Evolutionary conservation across 176 grass and related monocot species (phyloP), one percentile per base, ranked within the genome.

Genomic region (Aegilops umbellulata): DNA sequence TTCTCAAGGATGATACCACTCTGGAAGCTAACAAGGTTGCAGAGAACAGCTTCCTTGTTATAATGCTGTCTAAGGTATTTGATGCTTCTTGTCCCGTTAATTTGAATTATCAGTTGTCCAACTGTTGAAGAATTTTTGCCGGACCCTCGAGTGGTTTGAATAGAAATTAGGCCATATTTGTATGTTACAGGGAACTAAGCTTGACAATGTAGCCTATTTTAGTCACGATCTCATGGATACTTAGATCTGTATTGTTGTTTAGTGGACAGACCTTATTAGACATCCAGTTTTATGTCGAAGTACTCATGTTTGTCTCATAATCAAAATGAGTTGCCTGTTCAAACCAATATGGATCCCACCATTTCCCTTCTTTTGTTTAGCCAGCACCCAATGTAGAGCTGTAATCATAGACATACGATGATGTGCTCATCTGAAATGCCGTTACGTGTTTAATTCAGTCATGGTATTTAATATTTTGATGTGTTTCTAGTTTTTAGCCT

Each of bases 1-100:
- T 99, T 82, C 90, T 99, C 53, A 99, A 99, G 92, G 97, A 99
- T 84, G 94, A 99, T 57, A 99, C 94, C 67, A 94, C 97, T 20
- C 57, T 99, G 66, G 94, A 91, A 58, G 69, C 88, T 55, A 96
- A 99, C 73, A 96, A 91, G 69, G 94, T 99, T 87, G 90, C 64
- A 1, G 97, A 99, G 72, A 91, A 89, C 82, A 92, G 82, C 86
- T 99, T 99, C 84, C 70, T 99, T 67, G 97, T 99, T 81, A 87
- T 99, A 79, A 99, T 99, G 97, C 65, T 99, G 38, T 91, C 92
- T 27, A 99, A 99, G 97, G 97, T 99, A 94, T 78, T 34, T 63
- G 19, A 67, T 62, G 30, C 9, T 69, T 63, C 51, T 77, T 5
- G 47, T 29, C 6, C 23, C 13, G 7, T 5, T 74, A 7, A 23